Conservation (phyloP, 192 early-diverging fungal species). For the Coemansia sp. region DNA sequence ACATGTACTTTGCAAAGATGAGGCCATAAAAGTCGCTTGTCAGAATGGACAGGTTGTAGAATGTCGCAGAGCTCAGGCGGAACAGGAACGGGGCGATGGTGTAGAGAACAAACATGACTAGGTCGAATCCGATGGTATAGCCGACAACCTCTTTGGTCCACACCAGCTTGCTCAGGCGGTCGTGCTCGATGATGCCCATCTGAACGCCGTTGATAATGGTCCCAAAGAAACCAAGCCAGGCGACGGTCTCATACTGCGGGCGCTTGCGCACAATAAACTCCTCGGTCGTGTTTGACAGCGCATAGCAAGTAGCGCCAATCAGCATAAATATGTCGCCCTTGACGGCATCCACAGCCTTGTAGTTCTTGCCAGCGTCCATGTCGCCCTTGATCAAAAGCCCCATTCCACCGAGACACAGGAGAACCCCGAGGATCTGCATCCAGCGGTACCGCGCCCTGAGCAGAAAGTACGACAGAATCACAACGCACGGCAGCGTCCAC, state of each 20-base stretch:
- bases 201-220: slow-evolving; percentile 73
- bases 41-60: slow-evolving; percentile 75
- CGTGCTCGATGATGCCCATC: slow-evolving; percentile 65
- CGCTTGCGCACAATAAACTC: slow-evolving; percentile 71
- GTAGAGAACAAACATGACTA: slow-evolving; percentile 71
- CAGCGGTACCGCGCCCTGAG: slow-evolving; percentile 62
- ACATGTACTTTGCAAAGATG: slow-evolving; percentile 70
- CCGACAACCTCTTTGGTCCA: slow-evolving; percentile 61
- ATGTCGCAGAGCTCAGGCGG: slow-evolving; percentile 65
- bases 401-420: slow-evolving; percentile 67
- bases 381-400: slow-evolving; percentile 66
- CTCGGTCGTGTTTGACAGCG: slow-evolving; percentile 67
- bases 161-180: slow-evolving; percentile 41
- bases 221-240: slow-evolving; percentile 70
- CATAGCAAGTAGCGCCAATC: slow-evolving; percentile 72
- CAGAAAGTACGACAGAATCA: slow-evolving; percentile 65
- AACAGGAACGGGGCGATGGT: slow-evolving; percentile 69
- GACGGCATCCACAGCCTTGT: slow-evolving; percentile 53
- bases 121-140: slow-evolving; percentile 61
- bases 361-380: slow-evolving; percentile 60
- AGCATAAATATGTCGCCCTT: slow-evolving; percentile 74
- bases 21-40: slow-evolving; percentile 80
- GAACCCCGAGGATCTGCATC: slow-evolving; percentile 67
- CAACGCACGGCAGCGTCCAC: slow-evolving; percentile 73
- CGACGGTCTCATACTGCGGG: slow-evolving; percentile 74